Evolutionary conservation across 139 green algal species (phyloP), one percentile per base, ranked within the genome.

Genomic region (Auxenochlorella pyrenoidosa): DNA sequence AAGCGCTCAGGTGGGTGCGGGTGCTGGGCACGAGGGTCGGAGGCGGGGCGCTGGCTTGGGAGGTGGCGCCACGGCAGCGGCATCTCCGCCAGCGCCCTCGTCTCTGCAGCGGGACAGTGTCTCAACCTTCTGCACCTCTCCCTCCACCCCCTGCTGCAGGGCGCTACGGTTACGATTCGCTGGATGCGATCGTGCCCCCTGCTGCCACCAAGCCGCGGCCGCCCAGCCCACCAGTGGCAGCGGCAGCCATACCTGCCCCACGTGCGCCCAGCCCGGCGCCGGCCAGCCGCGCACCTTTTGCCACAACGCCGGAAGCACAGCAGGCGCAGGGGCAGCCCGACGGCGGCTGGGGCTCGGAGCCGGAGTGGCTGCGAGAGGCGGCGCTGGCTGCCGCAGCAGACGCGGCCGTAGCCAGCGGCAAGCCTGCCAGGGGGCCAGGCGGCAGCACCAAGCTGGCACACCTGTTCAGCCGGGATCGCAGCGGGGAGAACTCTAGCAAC

Each of bases 291-390:
- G 32, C 70, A 15, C 19, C 30, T 34, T 47, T 26, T 6, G 34
- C 13, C 34, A 15, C 34, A 63, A 24, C 12, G 18, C 54, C 54
- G 15, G 18, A 8, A 63, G 18, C 54, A 63, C 54, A 24, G 54
- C 54, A 63, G 54, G 54, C 54, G 2, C 54, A 24, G 54, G 54
- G 54, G 18, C 54, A 22, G 30, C 1, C 70, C 1, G 70, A 36
- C 18, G 70, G 70, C 70, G 70, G 70, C 70, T 77, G 70, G 70
- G 70, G n/a, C 32, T 41, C 70, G 15, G 70, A 77, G 70, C 70
- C 70, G 2, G n/a, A 34, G 18, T 44, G 38, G 19, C 34, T 77
- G 34, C 70, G 70, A 44, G 70, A 77, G 70, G 32, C 32, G 70
- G 70, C n/a, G 70, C 54, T 63, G 12, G 54, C 54, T 28, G 54